A percentile compares a stretch with the other conserved stretches of the same genome.
phyloP scores from a whole-genome alignment of 2,329 filamentous ascomycete species.

The Hawksworthiomyces lignivorus region DNA sequence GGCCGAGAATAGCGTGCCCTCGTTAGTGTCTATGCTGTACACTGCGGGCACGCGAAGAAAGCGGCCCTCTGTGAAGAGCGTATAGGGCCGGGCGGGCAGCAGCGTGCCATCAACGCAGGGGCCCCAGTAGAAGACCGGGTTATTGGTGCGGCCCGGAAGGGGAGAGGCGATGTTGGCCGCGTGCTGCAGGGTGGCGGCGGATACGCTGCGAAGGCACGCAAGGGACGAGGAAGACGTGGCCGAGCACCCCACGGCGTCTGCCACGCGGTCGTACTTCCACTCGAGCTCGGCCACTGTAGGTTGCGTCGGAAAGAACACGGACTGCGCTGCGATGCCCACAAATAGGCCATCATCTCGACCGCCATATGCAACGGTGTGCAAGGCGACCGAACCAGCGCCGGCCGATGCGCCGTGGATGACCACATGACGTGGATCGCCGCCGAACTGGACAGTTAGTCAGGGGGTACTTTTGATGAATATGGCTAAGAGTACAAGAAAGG shows the following conservation, averaged over 20 bases:
- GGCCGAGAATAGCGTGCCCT: conserved; percentile 38
- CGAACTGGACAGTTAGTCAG: too few species aligned
- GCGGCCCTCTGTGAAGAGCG: conserved; percentile 29
- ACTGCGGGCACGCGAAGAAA: conserved; percentile 38
- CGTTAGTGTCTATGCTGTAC: conserved; percentile 36
- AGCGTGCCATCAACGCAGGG: conserved; percentile 42
- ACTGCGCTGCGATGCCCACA: conserved; percentile 37
- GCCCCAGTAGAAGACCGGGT: conserved; percentile 41
- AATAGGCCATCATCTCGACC: conserved; percentile 39
- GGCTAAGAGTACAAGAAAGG: too few species aligned
- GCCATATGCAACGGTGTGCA: conserved; percentile 30
- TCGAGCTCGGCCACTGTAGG: conserved; percentile 32
- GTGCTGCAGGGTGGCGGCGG: conserved; percentile 33
- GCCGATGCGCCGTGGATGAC: conserved; percentile 13
- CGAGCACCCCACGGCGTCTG: conserved; percentile 26
- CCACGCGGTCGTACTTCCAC: conserved; percentile 13
- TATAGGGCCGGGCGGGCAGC: conserved; percentile 33
- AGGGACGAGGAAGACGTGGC: conserved; percentile 15
- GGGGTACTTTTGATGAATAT: too few species aligned
- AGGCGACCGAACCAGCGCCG: conserved; percentile 10
- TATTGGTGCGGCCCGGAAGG: conserved; percentile 29
- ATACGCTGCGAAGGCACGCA: conserved; percentile 33
- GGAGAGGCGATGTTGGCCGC: conserved; percentile 30
- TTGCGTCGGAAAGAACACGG: conserved; percentile 42
- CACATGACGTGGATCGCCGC: conserved; percentile 15